Evolutionary conservation across 148 eudicot species (phyloP), one percentile per base, ranked within the genome.

Genomic region (Arctostaphylos glauca): DNA sequence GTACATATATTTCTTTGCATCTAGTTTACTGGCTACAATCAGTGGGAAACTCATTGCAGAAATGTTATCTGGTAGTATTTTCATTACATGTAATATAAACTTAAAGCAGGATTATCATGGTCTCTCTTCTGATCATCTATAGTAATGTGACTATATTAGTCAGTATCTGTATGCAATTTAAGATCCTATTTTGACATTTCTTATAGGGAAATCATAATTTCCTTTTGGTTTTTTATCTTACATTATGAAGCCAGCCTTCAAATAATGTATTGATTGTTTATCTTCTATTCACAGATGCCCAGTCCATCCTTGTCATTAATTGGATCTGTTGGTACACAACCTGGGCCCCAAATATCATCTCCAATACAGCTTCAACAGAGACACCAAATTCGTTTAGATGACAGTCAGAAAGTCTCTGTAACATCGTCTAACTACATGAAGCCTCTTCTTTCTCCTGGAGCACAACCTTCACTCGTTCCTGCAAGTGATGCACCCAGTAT

Each of bases 351-450:
- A 85, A 80, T 82, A 73, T 82, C 97, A 74, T 90, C 93, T 82
- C 80, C 93, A 41, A 76, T 88, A 31, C 92, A 86, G 78, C 87
- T 87, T 79, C 95, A 91, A 52, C 86, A 88, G 48, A 89, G 93
- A 74, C 88, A 83, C 25, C 82, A 85, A 53, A 82, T 83, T 64
- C 77, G 84, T 59, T 66, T 82, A 54, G 98, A 94, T 81, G 97
- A 93, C 81, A 91, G 87, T 83, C 88, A 70, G 70, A 91, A 86
- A 86, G 81, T 88, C 77, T 84, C 94, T 76, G 75, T 84, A n/a
- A 85, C 84, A 72, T 64, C 82, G 54, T 90, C 88, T 78, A 90
- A 81, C 82, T 86, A 83, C 83, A 44, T 87, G 53, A 94, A 92
- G 88, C 94, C 93, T 76, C 82, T 83, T 74, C 53, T 84, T 55